These are phyloP conservation scores for Aureobasidium sp. DNA, from an alignment of 2,329 filamentous ascomycete genomes.

Conservation along the genomic window DNA sequence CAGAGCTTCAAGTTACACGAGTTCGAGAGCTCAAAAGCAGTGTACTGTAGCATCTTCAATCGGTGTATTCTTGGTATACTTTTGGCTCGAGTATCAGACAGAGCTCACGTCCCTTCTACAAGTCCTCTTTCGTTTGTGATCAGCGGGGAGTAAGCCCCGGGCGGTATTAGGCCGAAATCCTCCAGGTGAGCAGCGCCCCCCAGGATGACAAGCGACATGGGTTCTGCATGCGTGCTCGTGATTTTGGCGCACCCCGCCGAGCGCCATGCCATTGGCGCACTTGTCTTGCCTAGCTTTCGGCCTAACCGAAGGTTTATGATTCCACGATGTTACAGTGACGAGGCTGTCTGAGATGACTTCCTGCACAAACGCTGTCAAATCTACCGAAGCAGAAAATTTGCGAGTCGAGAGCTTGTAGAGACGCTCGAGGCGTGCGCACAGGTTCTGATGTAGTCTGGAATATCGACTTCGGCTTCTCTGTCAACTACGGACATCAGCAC, in stretches of 20 bases:
- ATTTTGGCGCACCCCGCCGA: background rate
- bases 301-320: background rate
- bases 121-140: background rate
- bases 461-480: background rate
- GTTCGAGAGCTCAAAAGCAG: background rate
- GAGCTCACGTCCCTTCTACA: background rate
- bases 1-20: background rate
- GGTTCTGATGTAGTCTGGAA: background rate
- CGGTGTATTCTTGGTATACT: background rate
- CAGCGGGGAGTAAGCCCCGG: background rate
- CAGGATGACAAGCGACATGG: conserved; percentile 6
- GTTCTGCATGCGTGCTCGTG: background rate
- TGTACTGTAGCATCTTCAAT: background rate
- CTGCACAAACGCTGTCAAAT: background rate
- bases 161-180: background rate
- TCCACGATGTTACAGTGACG: background rate
- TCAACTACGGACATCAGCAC: background rate
- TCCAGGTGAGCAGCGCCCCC: background rate
- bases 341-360: background rate
- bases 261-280: background rate
- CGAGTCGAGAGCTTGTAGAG: background rate
- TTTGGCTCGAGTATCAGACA: background rate
- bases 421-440: background rate
- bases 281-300: conserved; percentile 1
- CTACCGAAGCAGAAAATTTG: background rate